phyloP scores from a whole-genome alignment of 306 rosid genomes.

The Corylus heterophylla region DNA sequence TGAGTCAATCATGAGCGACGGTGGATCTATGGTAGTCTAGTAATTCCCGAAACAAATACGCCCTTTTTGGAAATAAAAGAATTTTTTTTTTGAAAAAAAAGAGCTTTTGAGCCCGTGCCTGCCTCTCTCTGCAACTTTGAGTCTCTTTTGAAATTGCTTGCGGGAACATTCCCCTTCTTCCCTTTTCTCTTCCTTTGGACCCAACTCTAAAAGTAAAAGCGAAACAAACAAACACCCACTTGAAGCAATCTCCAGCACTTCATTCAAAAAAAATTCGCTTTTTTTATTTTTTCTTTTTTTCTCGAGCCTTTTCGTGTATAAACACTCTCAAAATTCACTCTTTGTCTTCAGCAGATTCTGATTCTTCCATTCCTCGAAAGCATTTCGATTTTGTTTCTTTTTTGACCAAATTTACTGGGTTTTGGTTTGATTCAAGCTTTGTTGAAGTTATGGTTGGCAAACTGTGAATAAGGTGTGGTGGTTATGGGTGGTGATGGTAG shows the following conservation, averaged over 20 bases:
- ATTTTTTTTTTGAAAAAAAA: background rate
- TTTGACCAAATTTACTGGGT: no score
- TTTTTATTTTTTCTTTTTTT: conserved; percentile 1
- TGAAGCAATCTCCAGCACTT: conserved; percentile 20
- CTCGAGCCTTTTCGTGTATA: conserved; percentile 27
- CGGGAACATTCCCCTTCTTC: conserved; percentile 7
- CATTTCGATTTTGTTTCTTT: conserved; percentile 1
- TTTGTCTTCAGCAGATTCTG: conserved; percentile 28
- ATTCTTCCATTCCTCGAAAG: conserved; percentile 15
- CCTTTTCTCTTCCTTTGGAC: background rate
- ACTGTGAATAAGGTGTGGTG: conserved; percentile 31
- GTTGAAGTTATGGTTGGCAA: background rate
- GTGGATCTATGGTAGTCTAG: background rate
- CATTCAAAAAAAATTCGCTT: conserved; percentile 49
- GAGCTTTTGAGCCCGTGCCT: background rate
- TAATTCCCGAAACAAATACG: background rate
- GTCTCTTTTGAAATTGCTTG: conserved; percentile 8
- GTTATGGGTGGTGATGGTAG: conserved; percentile 55
- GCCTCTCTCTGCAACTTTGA: conserved; percentile 1
- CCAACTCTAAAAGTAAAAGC: background rate
- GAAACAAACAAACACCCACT: background rate
- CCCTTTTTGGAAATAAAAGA: conserved; percentile 4
- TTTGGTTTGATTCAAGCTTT: conserved; percentile 23
- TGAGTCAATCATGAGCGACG: background rate
- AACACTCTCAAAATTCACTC: conserved; percentile 37